Base-by-base conservation (phyloP, 2,329 filamentous ascomycete genomes). In the Nemania bipapillata region DNA sequence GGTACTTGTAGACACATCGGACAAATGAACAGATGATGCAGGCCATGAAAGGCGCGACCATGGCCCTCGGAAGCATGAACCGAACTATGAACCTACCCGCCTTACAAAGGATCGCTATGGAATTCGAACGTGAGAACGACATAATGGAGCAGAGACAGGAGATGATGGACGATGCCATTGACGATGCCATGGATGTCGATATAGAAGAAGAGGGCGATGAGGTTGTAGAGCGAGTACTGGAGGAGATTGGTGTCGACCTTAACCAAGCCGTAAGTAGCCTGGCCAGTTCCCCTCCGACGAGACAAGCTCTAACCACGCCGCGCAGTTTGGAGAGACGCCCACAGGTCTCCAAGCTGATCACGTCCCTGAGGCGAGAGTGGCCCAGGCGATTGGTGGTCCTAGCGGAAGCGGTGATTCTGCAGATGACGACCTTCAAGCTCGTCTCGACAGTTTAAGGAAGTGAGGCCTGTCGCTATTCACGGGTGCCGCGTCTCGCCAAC, bases 21-120 rank as follows among this genome's bases (percentile, higher is more conserved):
- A 97, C 94, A 74, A 99, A 99, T 81, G 96, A 99, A 81, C 95
- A 98, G 82, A 99, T 99, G 96, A 97, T 97, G 94, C 93, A 97
- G 81, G 96, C 94, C 8, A 98, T 99, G 96, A 99, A 97, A 82
- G 96, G 96, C 37, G 96, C 96, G 4, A 98, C 96, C 1, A 90
- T 91, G 81, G 90, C 97, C 2, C 85, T 99, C 7, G 94, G 94
- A 63, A 96, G 92, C 83, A 99, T 99, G 96, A 99, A 99, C 81
- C 88, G 92, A 72, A 93, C 93, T 72, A 98, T 98, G 94, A 98
- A 99, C 79, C 89, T 99, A 2, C 96, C 96, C 0, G 94, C 94
- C 20, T 85, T 99, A 37, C 95, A 98, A 80, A 90, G 95, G 66
- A 99, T 99, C 78, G 95, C 96, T 22, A 97, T 97, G 94, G 96